phyloP scores from a whole-genome alignment of 2,329 filamentous ascomycete species.

The Pseudocercospora cruenta region DNA sequence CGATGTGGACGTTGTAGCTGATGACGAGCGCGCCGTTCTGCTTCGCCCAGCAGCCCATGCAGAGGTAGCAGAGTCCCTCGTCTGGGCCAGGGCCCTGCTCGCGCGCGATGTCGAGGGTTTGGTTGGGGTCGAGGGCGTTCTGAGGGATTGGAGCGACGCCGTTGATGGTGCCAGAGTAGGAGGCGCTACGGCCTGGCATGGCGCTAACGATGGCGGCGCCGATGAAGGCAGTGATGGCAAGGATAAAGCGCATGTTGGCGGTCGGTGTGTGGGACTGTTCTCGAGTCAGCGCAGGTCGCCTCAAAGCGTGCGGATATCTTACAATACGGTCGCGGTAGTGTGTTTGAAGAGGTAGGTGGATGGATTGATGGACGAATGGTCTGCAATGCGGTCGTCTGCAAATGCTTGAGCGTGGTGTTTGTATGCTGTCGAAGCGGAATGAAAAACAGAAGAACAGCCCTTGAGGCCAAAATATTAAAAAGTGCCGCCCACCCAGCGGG shows the following conservation, averaged over 20 bases:
- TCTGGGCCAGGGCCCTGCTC: background rate
- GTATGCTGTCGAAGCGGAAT: background rate
- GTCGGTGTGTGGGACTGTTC: background rate
- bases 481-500: background rate
- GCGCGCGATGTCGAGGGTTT: background rate
- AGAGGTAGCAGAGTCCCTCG: background rate
- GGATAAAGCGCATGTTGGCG: background rate
- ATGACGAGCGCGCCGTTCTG: background rate
- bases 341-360: background rate
- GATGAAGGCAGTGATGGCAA: background rate
- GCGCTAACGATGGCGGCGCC: background rate
- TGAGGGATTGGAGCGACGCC: background rate
- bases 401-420: background rate
- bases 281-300: background rate
- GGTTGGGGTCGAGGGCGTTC: background rate
- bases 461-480: background rate
- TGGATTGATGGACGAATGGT: background rate
- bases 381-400: background rate
- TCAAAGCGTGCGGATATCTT: background rate
- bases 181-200: background rate
- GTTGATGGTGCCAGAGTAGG: background rate
- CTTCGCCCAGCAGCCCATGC: background rate
- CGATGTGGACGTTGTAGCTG: constrained; percentile 8
- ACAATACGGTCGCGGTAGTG: background rate
- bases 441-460: background rate